Evolutionary conservation across 768 basidiomycete genomes (phyloP).

Genomic region (Terana coerulea): DNA sequence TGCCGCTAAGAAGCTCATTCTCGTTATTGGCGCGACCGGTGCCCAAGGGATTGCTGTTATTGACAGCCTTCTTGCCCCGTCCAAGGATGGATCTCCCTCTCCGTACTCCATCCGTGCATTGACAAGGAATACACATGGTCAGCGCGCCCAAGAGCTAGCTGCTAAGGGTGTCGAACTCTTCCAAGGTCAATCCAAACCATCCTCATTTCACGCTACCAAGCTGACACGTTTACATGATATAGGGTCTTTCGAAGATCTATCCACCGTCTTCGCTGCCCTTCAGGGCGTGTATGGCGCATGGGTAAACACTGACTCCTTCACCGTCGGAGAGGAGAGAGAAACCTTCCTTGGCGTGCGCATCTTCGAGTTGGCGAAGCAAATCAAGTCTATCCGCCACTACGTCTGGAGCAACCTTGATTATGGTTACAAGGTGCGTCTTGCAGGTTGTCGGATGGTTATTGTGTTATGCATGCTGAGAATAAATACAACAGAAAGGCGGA

Average conservation of each 20-base stretch:
- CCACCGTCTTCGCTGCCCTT: conserved; percentile 25
- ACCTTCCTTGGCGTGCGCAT: conserved; percentile 35
- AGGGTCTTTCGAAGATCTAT: conserved; percentile 31
- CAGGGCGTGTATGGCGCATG: conserved; percentile 32
- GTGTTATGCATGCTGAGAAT: neutral
- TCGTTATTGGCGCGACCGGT: conserved; percentile 41
- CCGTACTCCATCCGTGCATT: conserved; percentile 38
- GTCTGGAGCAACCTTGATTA: conserved; percentile 39
- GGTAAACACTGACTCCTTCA: conserved; percentile 30
- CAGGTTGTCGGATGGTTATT: no score
- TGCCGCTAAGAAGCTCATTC: conserved; percentile 30
- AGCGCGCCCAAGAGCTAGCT: conserved; percentile 31
- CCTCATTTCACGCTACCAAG: neutral
- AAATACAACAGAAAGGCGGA: conserved; percentile 13
- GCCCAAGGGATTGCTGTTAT: conserved; percentile 38
- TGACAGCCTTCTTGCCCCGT: conserved; percentile 31
- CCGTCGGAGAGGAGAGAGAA: conserved; percentile 35
- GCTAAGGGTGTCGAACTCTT: conserved; percentile 33
- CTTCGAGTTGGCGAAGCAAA: conserved; percentile 33
- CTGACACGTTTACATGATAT: neutral
- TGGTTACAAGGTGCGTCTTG: conserved; percentile 31
- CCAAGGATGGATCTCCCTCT: conserved; percentile 32
- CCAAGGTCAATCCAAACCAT: conserved; percentile 23
- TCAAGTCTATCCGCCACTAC: conserved; percentile 30
- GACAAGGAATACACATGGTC: conserved; percentile 29